phyloP scores from a whole-genome alignment of 1,139 yeast species.

The Hemisphaericaspora subhashii region DNA sequence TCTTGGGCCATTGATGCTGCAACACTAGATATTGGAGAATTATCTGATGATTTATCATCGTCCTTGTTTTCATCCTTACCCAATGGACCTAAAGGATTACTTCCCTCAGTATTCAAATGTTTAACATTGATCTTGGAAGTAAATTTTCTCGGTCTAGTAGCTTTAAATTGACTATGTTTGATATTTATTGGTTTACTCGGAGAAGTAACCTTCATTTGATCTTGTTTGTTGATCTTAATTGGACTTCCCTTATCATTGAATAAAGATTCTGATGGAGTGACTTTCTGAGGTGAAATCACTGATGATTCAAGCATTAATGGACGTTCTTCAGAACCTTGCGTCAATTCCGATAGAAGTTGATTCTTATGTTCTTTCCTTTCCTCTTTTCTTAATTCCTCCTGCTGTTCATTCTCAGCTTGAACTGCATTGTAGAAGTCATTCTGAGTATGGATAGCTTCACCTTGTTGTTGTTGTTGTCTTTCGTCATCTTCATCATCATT shows the following conservation, averaged over 20 bases:
- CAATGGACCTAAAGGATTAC: constrained; percentile 44
- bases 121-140: constrained; percentile 31
- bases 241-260: constrained; percentile 40
- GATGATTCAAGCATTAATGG: constrained; percentile 22
- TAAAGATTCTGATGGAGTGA: constrained; percentile 26
- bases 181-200: constrained; percentile 30
- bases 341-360: constrained; percentile 38
- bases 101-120: constrained; percentile 24
- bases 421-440: constrained; percentile 5
- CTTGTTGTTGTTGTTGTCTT: constrained; percentile 14
- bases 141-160: constrained; percentile 46
- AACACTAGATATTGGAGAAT: constrained; percentile 12
- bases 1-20: constrained; percentile 33
- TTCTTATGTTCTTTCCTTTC: constrained; percentile 37
- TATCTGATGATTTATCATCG: constrained; percentile 1
- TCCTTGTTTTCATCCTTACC: constrained; percentile 23
- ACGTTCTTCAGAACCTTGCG: constrained; percentile 30
- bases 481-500: constrained; percentile 20
- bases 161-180: constrained; percentile 33
- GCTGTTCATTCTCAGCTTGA: constrained; percentile 32
- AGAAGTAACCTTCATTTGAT: constrained; percentile 21
- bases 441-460: constrained; percentile 5
- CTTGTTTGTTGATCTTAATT: constrained; percentile 19
- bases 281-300: constrained; percentile 21
- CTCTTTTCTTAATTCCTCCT: constrained; percentile 32